These are phyloP conservation scores for Fusarium anguioides DNA, from an alignment of 2,329 filamentous ascomycete genomes.

Conservation along the genomic window DNA sequence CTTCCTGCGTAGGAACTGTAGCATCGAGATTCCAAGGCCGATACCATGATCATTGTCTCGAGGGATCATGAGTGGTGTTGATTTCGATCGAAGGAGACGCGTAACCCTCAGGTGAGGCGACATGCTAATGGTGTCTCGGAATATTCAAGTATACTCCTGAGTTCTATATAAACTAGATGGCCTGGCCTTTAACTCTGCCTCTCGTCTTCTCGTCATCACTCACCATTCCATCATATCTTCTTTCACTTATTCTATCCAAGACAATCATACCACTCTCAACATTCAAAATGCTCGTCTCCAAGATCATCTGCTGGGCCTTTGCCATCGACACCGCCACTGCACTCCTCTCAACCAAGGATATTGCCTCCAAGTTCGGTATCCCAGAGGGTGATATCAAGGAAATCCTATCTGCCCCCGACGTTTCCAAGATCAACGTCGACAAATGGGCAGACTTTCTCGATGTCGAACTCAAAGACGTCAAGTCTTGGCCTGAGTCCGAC, in stretches of 20 bases:
- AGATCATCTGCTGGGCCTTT: conserved; percentile 1
- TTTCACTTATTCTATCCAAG: background rate
- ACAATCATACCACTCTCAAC: background rate
- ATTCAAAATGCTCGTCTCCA: conserved; percentile 3
- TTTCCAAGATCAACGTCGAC: background rate
- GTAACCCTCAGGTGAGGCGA: no score
- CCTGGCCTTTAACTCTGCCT: no score
- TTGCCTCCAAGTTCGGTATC: conserved; percentile 3
- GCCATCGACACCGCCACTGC: conserved; percentile 7
- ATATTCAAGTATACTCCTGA: no score
- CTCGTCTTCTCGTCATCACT: no score
- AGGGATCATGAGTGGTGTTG: background rate
- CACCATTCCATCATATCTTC: background rate
- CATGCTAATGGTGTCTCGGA: no score
- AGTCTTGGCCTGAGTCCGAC: background rate
- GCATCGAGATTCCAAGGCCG: no score
- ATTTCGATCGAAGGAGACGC: no score
- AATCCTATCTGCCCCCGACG: background rate
- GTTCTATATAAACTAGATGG: no score
- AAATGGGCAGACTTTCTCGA: conserved; percentile 7
- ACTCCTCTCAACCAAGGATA: background rate
- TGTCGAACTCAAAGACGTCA: background rate
- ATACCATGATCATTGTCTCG: no score
- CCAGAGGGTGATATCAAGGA: background rate
- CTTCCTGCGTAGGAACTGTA: no score